Evolutionary conservation across 352 stramenopile genomes (phyloP).

Genomic region (Thalassiosira gravida): DNA sequence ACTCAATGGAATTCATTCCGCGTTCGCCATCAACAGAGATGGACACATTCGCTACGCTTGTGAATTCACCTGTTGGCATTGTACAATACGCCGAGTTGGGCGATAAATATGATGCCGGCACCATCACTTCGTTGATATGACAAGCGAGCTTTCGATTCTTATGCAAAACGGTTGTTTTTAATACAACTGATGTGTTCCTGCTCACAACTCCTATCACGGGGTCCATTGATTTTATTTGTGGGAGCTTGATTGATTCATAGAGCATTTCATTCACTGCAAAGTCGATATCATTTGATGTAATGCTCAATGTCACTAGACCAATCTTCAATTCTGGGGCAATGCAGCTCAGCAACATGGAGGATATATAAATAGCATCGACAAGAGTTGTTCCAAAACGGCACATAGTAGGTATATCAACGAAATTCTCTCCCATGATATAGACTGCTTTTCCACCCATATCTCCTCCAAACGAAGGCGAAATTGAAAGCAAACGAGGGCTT

Average conservation of each 20-base stretch:
- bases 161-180: slow-evolving; percentile 47
- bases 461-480: slow-evolving; percentile 54
- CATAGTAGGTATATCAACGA: slow-evolving; percentile 31
- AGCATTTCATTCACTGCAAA: slow-evolving; percentile 49
- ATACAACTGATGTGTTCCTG: slow-evolving; percentile 35
- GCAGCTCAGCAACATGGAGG: slow-evolving; percentile 86
- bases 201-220: slow-evolving; percentile 39
- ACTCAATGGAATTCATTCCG: slow-evolving; percentile 30
- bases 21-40: slow-evolving; percentile 60
- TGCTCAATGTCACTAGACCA: slow-evolving; percentile 76
- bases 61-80: slow-evolving; percentile 28
- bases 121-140: slow-evolving; percentile 47
- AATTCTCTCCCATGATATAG: slow-evolving; percentile 55
- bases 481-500: slow-evolving; percentile 34
- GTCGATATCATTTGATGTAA: slow-evolving; percentile 90
- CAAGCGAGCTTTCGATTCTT: slow-evolving; percentile 35
- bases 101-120: slow-evolving; percentile 52
- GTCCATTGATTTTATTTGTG: slow-evolving; percentile 51
- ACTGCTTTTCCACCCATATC: slow-evolving; percentile 57
- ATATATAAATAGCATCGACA: slow-evolving; percentile 89
- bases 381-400: slow-evolving; percentile 54
- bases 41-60: slow-evolving; percentile 35
- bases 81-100: slow-evolving; percentile 59
- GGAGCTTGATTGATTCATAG: slow-evolving; percentile 55
- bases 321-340: slow-evolving; percentile 83